A percentile compares a stretch with the other conserved stretches of the same genome.
Conservation (phyloP, 225 moss, liverwort and hornwort genomes). For the Neckera pumila region DNA sequence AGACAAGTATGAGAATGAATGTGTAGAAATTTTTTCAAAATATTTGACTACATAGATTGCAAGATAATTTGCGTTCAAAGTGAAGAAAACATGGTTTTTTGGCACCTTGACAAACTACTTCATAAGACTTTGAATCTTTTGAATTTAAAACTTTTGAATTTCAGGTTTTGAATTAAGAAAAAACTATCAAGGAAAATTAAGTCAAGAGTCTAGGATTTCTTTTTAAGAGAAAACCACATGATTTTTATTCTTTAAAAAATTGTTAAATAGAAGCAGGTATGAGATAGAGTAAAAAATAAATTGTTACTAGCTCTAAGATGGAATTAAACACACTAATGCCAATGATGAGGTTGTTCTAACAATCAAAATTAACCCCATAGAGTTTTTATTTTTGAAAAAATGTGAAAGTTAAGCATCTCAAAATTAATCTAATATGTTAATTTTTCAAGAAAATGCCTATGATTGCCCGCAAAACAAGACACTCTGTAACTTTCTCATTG, state of each 20-base stretch:
- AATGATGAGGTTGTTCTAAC: too few species aligned
- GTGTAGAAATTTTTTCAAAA: not conserved
- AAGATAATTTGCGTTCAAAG: not conserved
- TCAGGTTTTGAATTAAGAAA: not conserved
- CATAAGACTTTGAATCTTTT: not conserved
- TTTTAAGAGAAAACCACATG: not conserved
- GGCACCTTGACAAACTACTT: not conserved
- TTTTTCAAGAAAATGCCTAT: not conserved
- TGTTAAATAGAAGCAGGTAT: not conserved
- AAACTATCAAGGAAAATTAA: not conserved
- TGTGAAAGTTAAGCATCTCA: not conserved
- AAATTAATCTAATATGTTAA: not conserved
- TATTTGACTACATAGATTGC: not conserved
- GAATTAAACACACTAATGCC: not conserved
- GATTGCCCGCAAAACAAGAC: not conserved
- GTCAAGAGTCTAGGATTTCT: rapidly evolving
- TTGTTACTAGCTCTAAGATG: not conserved
- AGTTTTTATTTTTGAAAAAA: not conserved
- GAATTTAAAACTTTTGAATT: not conserved
- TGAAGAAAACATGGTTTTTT: not conserved
- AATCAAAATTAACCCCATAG: rapidly evolving
- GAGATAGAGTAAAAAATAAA: not conserved
- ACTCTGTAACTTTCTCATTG: not conserved
- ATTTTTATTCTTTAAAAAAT: not conserved
- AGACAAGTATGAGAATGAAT: rapidly evolving